phyloP scores from a whole-genome alignment of 2,329 filamentous ascomycete species.

The Sporothrix luriei region DNA sequence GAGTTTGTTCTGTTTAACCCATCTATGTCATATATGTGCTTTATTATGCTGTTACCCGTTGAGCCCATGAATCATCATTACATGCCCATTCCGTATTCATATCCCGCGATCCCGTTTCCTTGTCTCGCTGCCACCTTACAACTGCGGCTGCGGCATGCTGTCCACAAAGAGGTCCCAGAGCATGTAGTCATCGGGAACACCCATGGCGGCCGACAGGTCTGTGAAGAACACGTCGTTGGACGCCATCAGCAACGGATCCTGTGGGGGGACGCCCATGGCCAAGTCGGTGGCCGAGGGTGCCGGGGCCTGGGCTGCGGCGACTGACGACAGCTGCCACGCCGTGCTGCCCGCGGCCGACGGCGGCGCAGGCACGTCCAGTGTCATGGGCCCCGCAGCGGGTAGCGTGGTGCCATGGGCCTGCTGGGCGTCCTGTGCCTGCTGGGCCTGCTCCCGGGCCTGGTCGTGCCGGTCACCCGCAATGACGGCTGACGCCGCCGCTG shows the following conservation, averaged over 20 bases:
- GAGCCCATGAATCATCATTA: not conserved
- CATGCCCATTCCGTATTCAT: not conserved
- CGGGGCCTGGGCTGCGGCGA: not conserved
- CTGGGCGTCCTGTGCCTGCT: no score
- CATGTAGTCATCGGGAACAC: conserved; percentile 31
- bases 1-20: no score
- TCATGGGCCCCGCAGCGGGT: not conserved
- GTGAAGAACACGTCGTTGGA: conserved; percentile 19
- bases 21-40: no score
- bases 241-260: conserved; percentile 7
- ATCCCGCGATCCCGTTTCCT: not conserved
- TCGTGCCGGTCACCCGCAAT: not conserved
- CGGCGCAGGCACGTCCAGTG: not conserved
- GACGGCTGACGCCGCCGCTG: not conserved
- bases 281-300: not conserved
- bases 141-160: not conserved
- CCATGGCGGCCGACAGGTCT: conserved; percentile 30
- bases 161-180: conserved; percentile 32
- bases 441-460: not conserved
- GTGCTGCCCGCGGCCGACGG: conserved; percentile 4
- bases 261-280: conserved; percentile 10
- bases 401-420: no score
- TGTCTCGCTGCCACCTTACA: not conserved
- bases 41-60: not conserved
- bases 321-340: conserved; percentile 13